Evolutionary conservation across 257 asterid species (phyloP).

Genomic region (Rehmannia glutinosa): DNA sequence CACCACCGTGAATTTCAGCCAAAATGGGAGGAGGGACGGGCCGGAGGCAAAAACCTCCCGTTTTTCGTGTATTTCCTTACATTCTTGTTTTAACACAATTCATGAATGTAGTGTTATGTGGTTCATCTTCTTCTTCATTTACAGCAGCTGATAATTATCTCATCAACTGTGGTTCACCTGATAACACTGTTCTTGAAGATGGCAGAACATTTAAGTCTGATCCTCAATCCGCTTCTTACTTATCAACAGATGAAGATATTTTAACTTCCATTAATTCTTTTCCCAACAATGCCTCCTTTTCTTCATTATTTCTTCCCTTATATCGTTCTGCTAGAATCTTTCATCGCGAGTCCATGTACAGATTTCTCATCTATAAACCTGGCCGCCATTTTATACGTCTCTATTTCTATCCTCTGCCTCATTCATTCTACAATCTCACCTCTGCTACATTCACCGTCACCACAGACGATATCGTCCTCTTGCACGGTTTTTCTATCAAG

Average conservation of each 20-base stretch:
- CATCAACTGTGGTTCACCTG: constrained; percentile 72
- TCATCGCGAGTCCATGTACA: constrained; percentile 51
- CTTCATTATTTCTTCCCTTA: constrained; percentile 29
- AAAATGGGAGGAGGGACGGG: constrained; percentile 30
- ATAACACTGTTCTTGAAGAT: constrained; percentile 48
- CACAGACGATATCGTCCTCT: constrained; percentile 49
- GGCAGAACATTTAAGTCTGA: constrained; percentile 79
- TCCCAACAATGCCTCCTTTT: constrained; percentile 22
- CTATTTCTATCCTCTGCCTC: constrained; percentile 61
- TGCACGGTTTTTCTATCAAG: constrained; percentile 72
- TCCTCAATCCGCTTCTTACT: constrained; percentile 65
- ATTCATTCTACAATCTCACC: constrained; percentile 52
- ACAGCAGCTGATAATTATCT: constrained; percentile 65
- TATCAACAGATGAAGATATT: constrained; percentile 69
- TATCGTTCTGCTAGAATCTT: constrained; percentile 65
- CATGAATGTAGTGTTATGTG: constrained; percentile 15
- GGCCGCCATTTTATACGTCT: constrained; percentile 79
- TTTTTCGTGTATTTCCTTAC: constrained; percentile 12
- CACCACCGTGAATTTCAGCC: constrained; percentile 8
- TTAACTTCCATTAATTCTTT: constrained; percentile 41
- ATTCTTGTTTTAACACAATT: constrained; percentile 14
- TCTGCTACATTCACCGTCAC: constrained; percentile 62
- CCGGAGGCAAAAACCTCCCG: not conserved
- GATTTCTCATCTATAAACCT: constrained; percentile 50
- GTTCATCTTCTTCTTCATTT: constrained; percentile 32